A percentile compares a stretch with the other conserved stretches of the same genome.
phyloP scores from a whole-genome alignment of 257 asterid genomes.

The Scutellaria minor region DNA sequence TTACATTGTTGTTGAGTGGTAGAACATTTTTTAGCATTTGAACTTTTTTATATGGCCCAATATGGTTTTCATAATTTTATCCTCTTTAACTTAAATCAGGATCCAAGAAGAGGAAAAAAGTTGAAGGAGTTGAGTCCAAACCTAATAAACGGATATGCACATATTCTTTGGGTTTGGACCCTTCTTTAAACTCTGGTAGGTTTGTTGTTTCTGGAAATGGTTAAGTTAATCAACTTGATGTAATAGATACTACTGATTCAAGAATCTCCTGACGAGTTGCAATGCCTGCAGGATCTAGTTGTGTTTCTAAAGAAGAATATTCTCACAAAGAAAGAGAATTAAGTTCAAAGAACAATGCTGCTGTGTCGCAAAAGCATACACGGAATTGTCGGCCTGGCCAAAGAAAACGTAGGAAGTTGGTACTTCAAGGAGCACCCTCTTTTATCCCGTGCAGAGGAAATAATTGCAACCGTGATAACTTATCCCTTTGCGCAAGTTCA shows the following conservation, averaged over 20 bases:
- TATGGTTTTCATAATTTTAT: constrained; percentile 21
- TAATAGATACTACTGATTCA: constrained; percentile 16
- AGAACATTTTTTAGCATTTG: background rate
- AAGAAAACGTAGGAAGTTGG: constrained; percentile 55
- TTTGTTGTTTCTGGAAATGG: constrained; percentile 40
- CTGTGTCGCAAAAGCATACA: constrained; percentile 50
- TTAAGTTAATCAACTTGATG: constrained; percentile 38
- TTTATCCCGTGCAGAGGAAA: constrained; percentile 42
- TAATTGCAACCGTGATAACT: constrained; percentile 25
- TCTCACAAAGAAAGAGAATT: constrained; percentile 35
- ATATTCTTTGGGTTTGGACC: constrained; percentile 39
- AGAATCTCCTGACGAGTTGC: constrained; percentile 34
- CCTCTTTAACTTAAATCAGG: constrained; percentile 41
- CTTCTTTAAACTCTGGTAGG: constrained; percentile 40
- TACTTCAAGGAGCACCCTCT: constrained; percentile 40
- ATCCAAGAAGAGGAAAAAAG: constrained; percentile 58
- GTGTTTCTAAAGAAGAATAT: constrained; percentile 42
- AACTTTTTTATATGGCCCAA: background rate
- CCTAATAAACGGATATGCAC: constrained; percentile 39
- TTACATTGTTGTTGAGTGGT: constrained; percentile 12
- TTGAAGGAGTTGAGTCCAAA: constrained; percentile 42
- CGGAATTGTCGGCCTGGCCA: constrained; percentile 67
- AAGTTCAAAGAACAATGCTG: constrained; percentile 40
- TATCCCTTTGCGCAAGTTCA: constrained; percentile 33
- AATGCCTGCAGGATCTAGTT: constrained; percentile 45